Evolutionary conservation across 345 rosid genomes (phyloP).

Genomic region (Brassica nigra): DNA sequence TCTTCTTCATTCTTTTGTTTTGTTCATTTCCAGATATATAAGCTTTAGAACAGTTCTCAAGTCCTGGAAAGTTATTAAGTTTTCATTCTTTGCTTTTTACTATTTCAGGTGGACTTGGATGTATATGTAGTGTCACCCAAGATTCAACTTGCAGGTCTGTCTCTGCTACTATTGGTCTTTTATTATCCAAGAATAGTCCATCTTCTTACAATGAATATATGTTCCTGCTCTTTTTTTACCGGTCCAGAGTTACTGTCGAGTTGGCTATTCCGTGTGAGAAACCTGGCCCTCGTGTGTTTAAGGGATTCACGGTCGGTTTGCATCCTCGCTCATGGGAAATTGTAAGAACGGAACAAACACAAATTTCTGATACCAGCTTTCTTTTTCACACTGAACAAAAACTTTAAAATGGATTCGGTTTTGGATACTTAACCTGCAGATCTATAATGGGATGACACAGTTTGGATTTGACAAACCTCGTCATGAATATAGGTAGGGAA

Average conservation of each 20-base stretch:
- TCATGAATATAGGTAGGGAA: slow-evolving; percentile 61
- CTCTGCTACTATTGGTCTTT: neutral
- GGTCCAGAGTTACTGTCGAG: slow-evolving; percentile 62
- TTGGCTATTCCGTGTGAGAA: slow-evolving; percentile 87
- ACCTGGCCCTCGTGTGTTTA: slow-evolving; percentile 74
- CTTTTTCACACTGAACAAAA: neutral
- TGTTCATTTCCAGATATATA: neutral
- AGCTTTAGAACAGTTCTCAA: neutral
- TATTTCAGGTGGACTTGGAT: slow-evolving; percentile 71
- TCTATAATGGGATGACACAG: slow-evolving; percentile 90
- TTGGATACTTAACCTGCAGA: slow-evolving; percentile 46
- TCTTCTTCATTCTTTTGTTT: neutral
- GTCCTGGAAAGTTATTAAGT: neutral
- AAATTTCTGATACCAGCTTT: slow-evolving; percentile 1
- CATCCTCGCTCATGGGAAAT: slow-evolving; percentile 96
- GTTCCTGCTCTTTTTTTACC: too few species aligned
- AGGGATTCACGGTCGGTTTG: slow-evolving; percentile 94
- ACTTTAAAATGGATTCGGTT: neutral
- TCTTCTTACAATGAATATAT: too few species aligned
- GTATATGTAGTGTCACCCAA: slow-evolving; percentile 81
- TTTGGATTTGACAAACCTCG: slow-evolving; percentile 67
- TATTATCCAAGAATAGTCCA: too few species aligned
- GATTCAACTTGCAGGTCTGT: slow-evolving; percentile 86
- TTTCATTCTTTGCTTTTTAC: neutral
- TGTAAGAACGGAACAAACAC: slow-evolving; percentile 50